These are phyloP conservation scores for Heterobasidion irregulare DNA, from an alignment of 1,284 basidiomycete genomes.

Conservation along the genomic window DNA sequence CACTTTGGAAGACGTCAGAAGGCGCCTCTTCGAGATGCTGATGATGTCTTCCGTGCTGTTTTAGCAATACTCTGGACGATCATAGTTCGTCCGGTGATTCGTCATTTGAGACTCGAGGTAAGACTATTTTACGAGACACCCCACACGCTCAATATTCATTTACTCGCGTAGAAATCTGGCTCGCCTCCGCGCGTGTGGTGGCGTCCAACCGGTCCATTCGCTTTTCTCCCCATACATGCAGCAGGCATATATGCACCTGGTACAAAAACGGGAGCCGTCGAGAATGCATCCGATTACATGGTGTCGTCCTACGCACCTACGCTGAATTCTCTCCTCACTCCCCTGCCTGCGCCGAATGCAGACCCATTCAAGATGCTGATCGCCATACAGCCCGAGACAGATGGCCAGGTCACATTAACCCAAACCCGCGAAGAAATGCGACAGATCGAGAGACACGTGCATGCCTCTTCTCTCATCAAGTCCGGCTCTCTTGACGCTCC, in stretches of 20 bases:
- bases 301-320: conserved; percentile 18
- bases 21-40: neutral
- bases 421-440: neutral
- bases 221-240: conserved; percentile 19
- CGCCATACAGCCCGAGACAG: neutral
- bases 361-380: neutral
- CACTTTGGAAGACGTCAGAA: neutral
- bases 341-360: neutral
- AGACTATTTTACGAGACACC: neutral
- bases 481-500: neutral
- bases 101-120: neutral
- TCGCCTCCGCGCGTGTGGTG: conserved; percentile 9
- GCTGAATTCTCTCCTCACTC: neutral
- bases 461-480: neutral
- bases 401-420: neutral
- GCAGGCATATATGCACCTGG: conserved; percentile 10
- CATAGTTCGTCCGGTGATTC: neutral
- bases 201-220: conserved; percentile 11
- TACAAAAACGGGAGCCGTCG: neutral
- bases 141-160: neutral
- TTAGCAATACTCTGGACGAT: neutral
- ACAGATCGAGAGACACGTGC: neutral
- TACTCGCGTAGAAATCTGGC: conserved; percentile 1
- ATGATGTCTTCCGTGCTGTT: neutral
- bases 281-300: conserved; percentile 10